Percentiles rank a stretch among this genome's conserved stretches.
These are phyloP conservation scores for Solanum aculeatissimum DNA, from an alignment of 305 asterid genomes.

Conservation along the genomic window DNA sequence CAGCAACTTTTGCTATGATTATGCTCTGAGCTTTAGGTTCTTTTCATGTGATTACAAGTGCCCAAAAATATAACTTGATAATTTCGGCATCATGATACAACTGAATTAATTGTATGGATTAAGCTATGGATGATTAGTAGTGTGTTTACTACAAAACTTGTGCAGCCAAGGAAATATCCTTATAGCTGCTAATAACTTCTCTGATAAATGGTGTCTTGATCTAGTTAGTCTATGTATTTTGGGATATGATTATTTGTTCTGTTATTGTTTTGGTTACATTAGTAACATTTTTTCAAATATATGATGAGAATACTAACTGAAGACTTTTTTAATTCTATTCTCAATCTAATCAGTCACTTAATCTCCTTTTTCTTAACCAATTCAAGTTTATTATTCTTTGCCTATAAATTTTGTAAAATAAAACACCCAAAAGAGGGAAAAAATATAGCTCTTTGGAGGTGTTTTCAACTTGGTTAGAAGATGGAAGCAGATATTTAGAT, in stretches of 20 bases:
- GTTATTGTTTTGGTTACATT: not conserved
- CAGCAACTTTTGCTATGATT: not conserved
- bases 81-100: not conserved
- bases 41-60: not conserved
- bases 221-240: not conserved
- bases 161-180: not conserved
- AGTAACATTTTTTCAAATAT: not conserved
- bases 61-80: not conserved
- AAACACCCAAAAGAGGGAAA: too few relatives aligned
- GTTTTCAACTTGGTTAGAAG: not conserved
- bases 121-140: not conserved
- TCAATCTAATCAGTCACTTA: not conserved
- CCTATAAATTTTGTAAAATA: too few relatives aligned
- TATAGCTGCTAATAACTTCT: not conserved
- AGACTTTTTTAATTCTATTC: not conserved
- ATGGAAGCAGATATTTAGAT: not conserved
- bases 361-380: not conserved
- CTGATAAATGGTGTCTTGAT: not conserved
- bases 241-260: not conserved
- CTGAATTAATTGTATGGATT: not conserved
- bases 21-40: not conserved
- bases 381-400: too few relatives aligned
- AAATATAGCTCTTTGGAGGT: too few relatives aligned
- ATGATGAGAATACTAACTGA: not conserved
- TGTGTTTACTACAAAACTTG: not conserved